These are phyloP conservation scores for Candida broadrunensis DNA, from an alignment of 805 yeast species.

Conservation along the genomic window DNA sequence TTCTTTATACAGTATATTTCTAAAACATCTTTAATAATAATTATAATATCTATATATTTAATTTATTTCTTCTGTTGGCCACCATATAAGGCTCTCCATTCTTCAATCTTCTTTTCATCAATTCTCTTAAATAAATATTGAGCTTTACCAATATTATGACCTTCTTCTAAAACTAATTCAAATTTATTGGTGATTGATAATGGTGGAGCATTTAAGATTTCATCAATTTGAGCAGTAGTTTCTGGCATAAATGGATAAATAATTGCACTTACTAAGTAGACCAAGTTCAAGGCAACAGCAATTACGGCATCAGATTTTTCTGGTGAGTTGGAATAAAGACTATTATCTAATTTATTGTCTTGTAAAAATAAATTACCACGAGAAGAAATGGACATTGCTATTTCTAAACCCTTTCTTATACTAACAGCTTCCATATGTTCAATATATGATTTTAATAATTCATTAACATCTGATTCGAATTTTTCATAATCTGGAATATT, in stretches of 20 bases:
- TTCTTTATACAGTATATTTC: no score
- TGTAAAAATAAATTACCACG: constrained; percentile 95
- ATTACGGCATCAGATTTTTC: constrained; percentile 87
- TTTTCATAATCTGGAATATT: constrained; percentile 46
- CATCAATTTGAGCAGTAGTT: constrained; percentile 63
- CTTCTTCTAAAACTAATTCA: constrained; percentile 63
- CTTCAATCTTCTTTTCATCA: constrained; percentile 82
- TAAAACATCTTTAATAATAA: no score
- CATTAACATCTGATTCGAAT: constrained; percentile 56
- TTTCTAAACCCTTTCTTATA: constrained; percentile 85
- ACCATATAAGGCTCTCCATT: constrained; percentile 84
- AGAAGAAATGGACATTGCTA: constrained; percentile 86
- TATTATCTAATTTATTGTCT: constrained; percentile 92
- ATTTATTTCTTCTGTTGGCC: constrained; percentile 52
- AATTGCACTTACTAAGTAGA: constrained; percentile 80
- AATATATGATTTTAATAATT: constrained; percentile 58
- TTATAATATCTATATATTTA: no score
- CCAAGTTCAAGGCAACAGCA: constrained; percentile 84
- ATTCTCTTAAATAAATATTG: constrained; percentile 90
- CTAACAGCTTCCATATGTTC: constrained; percentile 74
- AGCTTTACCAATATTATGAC: constrained; percentile 88
- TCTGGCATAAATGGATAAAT: constrained; percentile 90
- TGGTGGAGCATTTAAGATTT: constrained; percentile 80
- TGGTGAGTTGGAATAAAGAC: constrained; percentile 71
- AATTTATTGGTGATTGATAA: constrained; percentile 76